These are phyloP conservation scores for Fusarium pseudoanthophilum DNA, from an alignment of 2,329 filamentous ascomycete species.

Conservation along the genomic window DNA sequence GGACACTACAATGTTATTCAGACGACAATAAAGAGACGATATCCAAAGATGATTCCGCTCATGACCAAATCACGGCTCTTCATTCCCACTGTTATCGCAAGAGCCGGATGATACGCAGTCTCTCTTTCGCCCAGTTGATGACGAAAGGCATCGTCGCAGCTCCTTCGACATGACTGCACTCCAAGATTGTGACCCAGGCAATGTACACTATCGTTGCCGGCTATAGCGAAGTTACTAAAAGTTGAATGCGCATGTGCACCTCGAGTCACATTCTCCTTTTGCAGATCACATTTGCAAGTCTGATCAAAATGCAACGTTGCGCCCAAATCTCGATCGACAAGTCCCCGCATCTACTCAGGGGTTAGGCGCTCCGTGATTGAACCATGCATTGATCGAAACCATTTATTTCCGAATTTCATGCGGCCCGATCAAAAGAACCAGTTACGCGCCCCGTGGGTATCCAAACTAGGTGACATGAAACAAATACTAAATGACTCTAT, in stretches of 20 bases:
- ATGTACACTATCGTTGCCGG: not conserved
- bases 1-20: not conserved
- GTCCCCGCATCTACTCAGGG: not conserved
- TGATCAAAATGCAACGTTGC: conserved; percentile 3
- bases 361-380: not conserved
- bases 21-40: no score
- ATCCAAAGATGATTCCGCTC: no score
- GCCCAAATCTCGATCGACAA: not conserved
- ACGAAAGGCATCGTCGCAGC: not conserved
- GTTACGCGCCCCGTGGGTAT: not conserved
- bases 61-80: not conserved
- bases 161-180: accelerated
- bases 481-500: not conserved
- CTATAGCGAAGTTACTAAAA: accelerated
- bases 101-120: no score
- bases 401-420: conserved; percentile 1
- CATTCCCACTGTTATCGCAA: no score
- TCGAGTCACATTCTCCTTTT: not conserved
- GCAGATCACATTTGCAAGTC: not conserved
- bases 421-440: not conserved
- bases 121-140: no score
- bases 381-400: not conserved
- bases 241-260: not conserved
- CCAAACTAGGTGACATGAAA: not conserved
- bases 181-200: accelerated